These are phyloP conservation scores for Nemania abortiva DNA, from an alignment of 2,329 filamentous ascomycete species.

Conservation along the genomic window DNA sequence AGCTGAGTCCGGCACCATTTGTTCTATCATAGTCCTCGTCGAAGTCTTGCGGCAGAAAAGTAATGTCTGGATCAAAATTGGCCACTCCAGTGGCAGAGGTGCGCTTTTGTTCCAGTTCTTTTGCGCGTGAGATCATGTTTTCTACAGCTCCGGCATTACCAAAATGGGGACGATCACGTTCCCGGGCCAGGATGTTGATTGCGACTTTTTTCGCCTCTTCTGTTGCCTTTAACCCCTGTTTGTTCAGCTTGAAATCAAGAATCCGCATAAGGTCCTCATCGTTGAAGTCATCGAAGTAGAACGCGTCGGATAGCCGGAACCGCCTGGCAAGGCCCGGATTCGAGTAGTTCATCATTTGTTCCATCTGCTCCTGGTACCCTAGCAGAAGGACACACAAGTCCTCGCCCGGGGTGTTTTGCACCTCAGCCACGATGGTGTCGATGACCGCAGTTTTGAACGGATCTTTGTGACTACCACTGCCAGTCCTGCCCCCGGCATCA, in stretches of 20 bases:
- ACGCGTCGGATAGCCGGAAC: slow-evolving; percentile 68
- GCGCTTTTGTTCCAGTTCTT: slow-evolving; percentile 26
- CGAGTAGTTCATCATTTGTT: slow-evolving; percentile 69
- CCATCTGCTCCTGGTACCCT: slow-evolving; percentile 71
- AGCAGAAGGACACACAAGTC: slow-evolving; percentile 72
- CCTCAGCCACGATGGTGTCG: slow-evolving; percentile 71
- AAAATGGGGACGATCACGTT: slow-evolving; percentile 68
- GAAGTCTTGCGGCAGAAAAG: slow-evolving; percentile 18
- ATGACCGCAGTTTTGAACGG: slow-evolving; percentile 66
- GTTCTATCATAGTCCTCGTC: slow-evolving; percentile 11
- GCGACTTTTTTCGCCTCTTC: slow-evolving; percentile 60
- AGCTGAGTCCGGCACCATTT: background rate
- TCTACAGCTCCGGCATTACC: slow-evolving; percentile 74
- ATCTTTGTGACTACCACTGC: background rate
- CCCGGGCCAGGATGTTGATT: slow-evolving; percentile 62
- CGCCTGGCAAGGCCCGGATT: slow-evolving; percentile 70
- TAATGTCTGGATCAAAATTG: slow-evolving; percentile 9
- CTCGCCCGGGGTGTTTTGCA: slow-evolving; percentile 70
- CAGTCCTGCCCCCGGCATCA: slow-evolving; percentile 5
- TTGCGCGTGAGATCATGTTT: slow-evolving; percentile 59
- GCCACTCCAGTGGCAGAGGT: background rate
- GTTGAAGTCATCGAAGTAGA: slow-evolving; percentile 71
- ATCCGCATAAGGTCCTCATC: slow-evolving; percentile 65
- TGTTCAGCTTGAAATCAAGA: slow-evolving; percentile 65
- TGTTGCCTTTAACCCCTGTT: slow-evolving; percentile 61